These are phyloP conservation scores for Hypocrella siamensis DNA, from an alignment of 2,329 filamentous ascomycete species.

Conservation along the genomic window DNA sequence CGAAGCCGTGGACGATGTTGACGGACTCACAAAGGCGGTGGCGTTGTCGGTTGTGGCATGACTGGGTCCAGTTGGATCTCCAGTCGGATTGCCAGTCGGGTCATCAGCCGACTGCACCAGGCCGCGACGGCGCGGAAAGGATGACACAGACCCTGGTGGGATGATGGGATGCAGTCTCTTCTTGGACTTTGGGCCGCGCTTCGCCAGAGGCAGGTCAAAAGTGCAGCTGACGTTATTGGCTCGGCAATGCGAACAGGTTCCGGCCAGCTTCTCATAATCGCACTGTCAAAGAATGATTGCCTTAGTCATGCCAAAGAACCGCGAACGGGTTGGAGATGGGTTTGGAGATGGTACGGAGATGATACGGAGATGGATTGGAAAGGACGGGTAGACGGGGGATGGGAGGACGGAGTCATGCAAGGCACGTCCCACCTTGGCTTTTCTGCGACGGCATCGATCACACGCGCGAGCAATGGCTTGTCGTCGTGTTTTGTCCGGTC, in stretches of 20 bases:
- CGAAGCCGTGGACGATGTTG: constrained; percentile 5
- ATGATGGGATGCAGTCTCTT: constrained; percentile 6
- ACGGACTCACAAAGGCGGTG: constrained; percentile 6
- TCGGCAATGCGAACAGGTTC: constrained; percentile 17
- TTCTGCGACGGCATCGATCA: constrained; percentile 20
- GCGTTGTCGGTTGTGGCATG: not conserved
- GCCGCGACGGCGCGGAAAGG: constrained; percentile 3
- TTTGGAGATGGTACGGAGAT: not conserved
- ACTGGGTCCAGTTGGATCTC: not conserved
- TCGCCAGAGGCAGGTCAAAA: constrained; percentile 20
- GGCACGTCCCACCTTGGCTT: constrained; percentile 18
- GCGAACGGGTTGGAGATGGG: not conserved
- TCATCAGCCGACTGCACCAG: not conserved
- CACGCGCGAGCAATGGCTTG: constrained; percentile 14
- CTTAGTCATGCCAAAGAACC: constrained; percentile 5
- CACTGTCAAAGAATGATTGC: constrained; percentile 13
- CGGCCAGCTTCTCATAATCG: constrained; percentile 9
- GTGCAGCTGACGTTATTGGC: constrained; percentile 16
- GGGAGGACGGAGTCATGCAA: not conserved
- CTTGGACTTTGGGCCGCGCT: constrained; percentile 21
- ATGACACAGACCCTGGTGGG: constrained; percentile 5
- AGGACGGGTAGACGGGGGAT: not conserved
- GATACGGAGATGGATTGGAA: constrained; percentile 3
- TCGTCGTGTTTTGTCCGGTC: constrained; percentile 5
- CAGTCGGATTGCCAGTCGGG: no score